Conservation (phyloP, 129 eudicot genomes). For the Flaveria ramosissima region DNA sequence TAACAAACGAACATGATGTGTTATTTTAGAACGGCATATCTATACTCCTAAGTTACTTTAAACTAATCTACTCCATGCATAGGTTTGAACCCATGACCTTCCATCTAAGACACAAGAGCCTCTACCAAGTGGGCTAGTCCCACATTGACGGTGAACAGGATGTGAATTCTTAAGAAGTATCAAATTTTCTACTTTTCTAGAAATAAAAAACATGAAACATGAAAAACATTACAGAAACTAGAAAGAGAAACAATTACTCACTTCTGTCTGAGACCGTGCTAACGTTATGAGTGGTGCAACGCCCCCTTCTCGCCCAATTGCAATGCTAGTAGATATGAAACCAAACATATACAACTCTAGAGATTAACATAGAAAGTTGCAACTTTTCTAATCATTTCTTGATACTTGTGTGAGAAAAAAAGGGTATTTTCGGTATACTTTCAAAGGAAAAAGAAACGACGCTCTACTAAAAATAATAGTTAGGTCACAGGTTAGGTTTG, state of each 20-base stretch:
- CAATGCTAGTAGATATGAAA: conserved; percentile 59
- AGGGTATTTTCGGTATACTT: neutral
- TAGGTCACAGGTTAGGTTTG: conserved; percentile 11
- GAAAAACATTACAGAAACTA: conserved; percentile 13
- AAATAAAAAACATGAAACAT: neutral
- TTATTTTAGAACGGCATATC: no score
- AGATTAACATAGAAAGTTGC: neutral
- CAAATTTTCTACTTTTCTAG: conserved; percentile 2
- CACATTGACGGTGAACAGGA: neutral
- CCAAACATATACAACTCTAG: conserved; percentile 10
- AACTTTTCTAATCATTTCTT: neutral
- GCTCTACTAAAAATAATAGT: neutral
- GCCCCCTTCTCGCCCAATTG: conserved; percentile 97
- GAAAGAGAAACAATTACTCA: conserved; percentile 35
- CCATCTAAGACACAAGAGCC: no score
- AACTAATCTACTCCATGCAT: no score
- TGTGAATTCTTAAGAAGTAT: neutral
- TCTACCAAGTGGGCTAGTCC: no score
- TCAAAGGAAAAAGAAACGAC: neutral
- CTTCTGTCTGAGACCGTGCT: conserved; percentile 80
- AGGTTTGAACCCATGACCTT: no score
- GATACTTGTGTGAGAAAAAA: conserved; percentile 8
- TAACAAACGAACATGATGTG: neutral
- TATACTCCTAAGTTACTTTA: no score
- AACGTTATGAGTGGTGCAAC: conserved; percentile 83